These are phyloP conservation scores for Otatea glauca DNA, from an alignment of 176 grass and related monocot genomes.

Conservation along the genomic window DNA sequence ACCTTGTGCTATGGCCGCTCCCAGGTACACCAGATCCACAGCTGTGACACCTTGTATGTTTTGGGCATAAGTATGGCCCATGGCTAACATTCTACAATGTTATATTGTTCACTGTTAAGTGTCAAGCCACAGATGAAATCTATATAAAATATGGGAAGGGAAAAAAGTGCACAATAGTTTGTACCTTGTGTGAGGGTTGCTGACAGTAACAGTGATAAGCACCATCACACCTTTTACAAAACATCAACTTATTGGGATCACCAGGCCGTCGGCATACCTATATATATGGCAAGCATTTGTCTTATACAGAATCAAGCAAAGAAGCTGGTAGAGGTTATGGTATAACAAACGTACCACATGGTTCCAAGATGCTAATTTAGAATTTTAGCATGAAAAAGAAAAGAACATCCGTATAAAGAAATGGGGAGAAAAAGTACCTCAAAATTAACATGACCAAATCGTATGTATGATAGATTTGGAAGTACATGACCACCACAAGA, in stretches of 20 bases:
- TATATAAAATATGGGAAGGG: background rate
- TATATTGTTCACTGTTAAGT: slow-evolving; percentile 35
- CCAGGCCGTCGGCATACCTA: slow-evolving; percentile 93
- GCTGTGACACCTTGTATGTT: slow-evolving; percentile 97
- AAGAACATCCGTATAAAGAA: background rate
- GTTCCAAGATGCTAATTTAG: slow-evolving; percentile 25
- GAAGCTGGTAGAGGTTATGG: slow-evolving; percentile 2
- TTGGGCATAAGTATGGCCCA: slow-evolving; percentile 95
- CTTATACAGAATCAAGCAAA: slow-evolving; percentile 23
- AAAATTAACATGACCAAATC: slow-evolving; percentile 11
- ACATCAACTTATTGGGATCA: slow-evolving; percentile 98
- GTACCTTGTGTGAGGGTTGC: slow-evolving; percentile 98
- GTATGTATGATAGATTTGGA: background rate
- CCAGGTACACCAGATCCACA: slow-evolving; percentile 97
- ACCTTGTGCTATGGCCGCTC: slow-evolving; percentile 98
- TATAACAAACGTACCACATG: background rate
- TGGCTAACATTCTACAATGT: slow-evolving; percentile 83
- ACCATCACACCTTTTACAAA: slow-evolving; percentile 98
- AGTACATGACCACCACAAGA: slow-evolving; percentile 1
- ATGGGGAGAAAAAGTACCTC: background rate
- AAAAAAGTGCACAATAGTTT: background rate
- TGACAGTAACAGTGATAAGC: slow-evolving; percentile 99
- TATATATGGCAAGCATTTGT: slow-evolving; percentile 41
- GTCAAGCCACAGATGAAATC: slow-evolving; percentile 8
- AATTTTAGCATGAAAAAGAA: slow-evolving; percentile 20